These are phyloP conservation scores for Sphenostylis stenocarpa DNA, from an alignment of 306 rosid species.

Conservation along the genomic window DNA sequence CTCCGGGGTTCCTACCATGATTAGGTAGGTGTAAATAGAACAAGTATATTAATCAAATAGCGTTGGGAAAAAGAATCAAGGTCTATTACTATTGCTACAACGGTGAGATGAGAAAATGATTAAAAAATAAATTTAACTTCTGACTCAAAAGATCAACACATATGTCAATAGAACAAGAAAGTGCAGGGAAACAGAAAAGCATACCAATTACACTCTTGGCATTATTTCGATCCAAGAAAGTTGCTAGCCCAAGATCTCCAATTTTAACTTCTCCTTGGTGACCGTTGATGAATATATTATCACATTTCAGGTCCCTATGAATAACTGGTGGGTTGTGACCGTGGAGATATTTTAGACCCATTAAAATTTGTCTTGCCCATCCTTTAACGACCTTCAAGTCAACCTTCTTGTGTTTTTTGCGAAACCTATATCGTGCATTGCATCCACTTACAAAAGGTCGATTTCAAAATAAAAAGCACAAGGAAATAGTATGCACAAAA, in stretches of 20 bases:
- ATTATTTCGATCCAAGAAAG: not conserved
- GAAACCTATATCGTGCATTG: not conserved
- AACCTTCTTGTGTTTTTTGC: not conserved
- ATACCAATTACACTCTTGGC: constrained; percentile 9
- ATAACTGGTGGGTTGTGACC: constrained; percentile 50
- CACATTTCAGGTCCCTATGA: constrained; percentile 56
- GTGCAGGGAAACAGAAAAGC: not conserved
- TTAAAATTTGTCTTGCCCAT: constrained; percentile 3
- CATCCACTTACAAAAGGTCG: not conserved
- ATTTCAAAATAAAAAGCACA: not conserved
- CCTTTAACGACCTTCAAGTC: not conserved
- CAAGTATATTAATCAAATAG: not conserved
- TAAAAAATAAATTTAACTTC: not conserved
- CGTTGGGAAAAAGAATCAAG: not conserved
- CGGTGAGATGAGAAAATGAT: not conserved
- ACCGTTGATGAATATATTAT: constrained; percentile 57
- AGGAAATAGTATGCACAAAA: not conserved
- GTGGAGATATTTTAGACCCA: constrained; percentile 46
- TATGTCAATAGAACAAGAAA: not conserved
- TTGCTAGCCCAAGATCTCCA: constrained; percentile 48
- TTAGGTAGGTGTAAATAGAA: not conserved
- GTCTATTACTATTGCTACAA: not conserved
- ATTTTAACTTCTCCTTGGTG: constrained; percentile 58
- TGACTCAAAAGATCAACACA: not conserved
- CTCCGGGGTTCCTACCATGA: constrained; percentile 50